Evolutionary conservation across 768 basidiomycete species (phyloP).

Genomic region (Pleurotus tuoliensis): DNA sequence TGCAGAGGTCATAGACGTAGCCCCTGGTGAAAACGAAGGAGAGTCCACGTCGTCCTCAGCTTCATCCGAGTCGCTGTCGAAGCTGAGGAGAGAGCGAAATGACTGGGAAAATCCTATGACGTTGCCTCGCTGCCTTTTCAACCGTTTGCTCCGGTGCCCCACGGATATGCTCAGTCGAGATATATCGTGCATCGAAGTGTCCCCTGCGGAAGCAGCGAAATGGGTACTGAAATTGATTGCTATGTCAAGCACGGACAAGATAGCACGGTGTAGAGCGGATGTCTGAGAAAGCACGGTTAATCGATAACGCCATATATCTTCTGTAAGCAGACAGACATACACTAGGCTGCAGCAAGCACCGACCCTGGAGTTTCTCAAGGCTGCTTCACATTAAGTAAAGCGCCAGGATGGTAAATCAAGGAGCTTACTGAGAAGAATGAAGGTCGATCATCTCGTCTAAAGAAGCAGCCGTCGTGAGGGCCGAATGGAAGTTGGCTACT

Average conservation of each 20-base stretch:
- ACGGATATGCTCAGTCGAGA: conserved; percentile 46
- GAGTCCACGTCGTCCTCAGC: conserved; percentile 25
- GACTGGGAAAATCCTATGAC: conserved; percentile 58
- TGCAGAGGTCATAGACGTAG: conserved; percentile 28
- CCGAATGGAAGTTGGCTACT: conserved; percentile 55
- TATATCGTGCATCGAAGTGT: conserved; percentile 57
- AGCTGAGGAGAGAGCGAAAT: conserved; percentile 29
- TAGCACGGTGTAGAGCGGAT: conserved; percentile 56
- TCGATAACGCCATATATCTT: conserved; percentile 6
- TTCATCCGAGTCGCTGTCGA: conserved; percentile 44
- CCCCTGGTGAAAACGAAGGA: conserved; percentile 37
- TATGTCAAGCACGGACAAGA: conserved; percentile 72
- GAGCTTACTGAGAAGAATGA: conserved; percentile 67
- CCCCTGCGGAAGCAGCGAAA: conserved; percentile 57
- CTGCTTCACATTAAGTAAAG: conserved; percentile 27
- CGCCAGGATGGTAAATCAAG: background rate
- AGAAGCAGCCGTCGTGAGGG: conserved; percentile 49
- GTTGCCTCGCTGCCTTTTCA: conserved; percentile 49
- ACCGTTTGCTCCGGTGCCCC: conserved; percentile 62
- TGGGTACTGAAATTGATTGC: conserved; percentile 64
- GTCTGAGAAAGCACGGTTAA: conserved; percentile 39
- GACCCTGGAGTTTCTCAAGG: conserved; percentile 53
- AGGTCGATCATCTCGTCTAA: conserved; percentile 73
- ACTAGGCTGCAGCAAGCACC: conserved; percentile 61
- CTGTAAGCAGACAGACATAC: conserved; percentile 27